Evolutionary conservation across 768 basidiomycete genomes (phyloP), one percentile per base, ranked within the genome.

Genomic region (Suillus lakei): DNA sequence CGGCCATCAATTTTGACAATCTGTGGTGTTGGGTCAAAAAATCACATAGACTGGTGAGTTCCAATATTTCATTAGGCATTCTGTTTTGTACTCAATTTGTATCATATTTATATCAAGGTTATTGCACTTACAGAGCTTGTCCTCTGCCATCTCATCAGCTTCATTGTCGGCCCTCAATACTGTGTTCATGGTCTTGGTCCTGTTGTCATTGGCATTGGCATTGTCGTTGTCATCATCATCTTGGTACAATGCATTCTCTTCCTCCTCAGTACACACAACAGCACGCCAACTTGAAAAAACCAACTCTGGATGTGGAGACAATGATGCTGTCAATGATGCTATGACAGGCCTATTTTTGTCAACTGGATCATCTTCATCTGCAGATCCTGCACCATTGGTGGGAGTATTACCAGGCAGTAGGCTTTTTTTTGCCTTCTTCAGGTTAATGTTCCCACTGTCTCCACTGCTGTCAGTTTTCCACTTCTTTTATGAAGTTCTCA

Each of bases 1-100:
- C 4, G 9, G 34, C 34, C 56, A 10, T 23, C 8, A 5, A 38
- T 59, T 28, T 30, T 3, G 8, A 36, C 32, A 41, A 59, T 59
- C 6, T 38, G n/a, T 16, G 34, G 58, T 26, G 13, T 59, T 7
- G 16, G 55, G 21, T 56, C 6, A 2, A 56, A 56, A 13, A 56
- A 56, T 7, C 15, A 1, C 32, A 7, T 56, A 56, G 55, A 78
- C 66, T 1, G 69, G 68, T n/a, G 74, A 68, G 15, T 53, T 68
- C 75, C 73, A 77, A 1, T 66, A 30, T 12, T 34, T 56, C 55
- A 56, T 56, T 23, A 56, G 6, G 4, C 3, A 6, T 56, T 5
- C 32, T 56, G 16, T 18, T 34, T 56, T 6, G 43, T 43, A 43
- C 21, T 43, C 21, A 21, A 43, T 43, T 43, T 8, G 18, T 43